Evolutionary conservation across 805 yeast genomes (phyloP), one percentile per base, ranked within the genome.

Genomic region (Saturnispora kantuleensis): DNA sequence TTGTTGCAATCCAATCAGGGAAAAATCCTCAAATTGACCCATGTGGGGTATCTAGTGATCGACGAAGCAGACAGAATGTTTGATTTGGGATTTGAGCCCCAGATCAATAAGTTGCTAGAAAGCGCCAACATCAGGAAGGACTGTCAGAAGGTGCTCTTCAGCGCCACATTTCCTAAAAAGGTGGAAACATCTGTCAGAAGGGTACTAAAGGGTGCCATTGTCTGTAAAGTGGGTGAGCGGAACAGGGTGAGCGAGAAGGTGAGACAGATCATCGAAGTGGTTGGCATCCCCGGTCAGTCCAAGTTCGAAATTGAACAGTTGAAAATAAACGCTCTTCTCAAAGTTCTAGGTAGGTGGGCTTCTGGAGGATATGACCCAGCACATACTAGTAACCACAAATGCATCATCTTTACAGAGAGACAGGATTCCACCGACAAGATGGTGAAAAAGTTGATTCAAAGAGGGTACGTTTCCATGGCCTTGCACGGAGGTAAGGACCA

Each of bases 61-160:
- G 98, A 93, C 59, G 98, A 93, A 58, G 97, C 97, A 1, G 98
- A 93, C 62, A 66, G 98, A 50, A 80, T 93, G 84, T 90, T 90
- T 65, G 98, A 93, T 60, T 68, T 93, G 74, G 98, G 98, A 1
- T 93, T 93, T 64, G 97, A 87, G 54, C 97, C 98, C 0, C 98
- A 93, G 58, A 87, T 93, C 4, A 78, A 75, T 52, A 85, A 86
- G 55, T 81, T 93, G 17, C 69, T 88, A 57, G 35, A 42, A 15
- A 69, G 74, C 12, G 82, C 83, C 32, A 33, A 16, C 6, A 71
- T 86, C 2, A 69, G 97, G 40, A 93, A 93, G 0, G 96, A 89
- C 57, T 69, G 83, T 40, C 97, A 90, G 56, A 84, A 93, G 13
- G 90, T 89, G 3, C 64, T 93, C 21, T 93, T 90, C 58, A 87